Base-by-base conservation (phyloP, 163 green algal species). In the Chlorella variabilis region DNA sequence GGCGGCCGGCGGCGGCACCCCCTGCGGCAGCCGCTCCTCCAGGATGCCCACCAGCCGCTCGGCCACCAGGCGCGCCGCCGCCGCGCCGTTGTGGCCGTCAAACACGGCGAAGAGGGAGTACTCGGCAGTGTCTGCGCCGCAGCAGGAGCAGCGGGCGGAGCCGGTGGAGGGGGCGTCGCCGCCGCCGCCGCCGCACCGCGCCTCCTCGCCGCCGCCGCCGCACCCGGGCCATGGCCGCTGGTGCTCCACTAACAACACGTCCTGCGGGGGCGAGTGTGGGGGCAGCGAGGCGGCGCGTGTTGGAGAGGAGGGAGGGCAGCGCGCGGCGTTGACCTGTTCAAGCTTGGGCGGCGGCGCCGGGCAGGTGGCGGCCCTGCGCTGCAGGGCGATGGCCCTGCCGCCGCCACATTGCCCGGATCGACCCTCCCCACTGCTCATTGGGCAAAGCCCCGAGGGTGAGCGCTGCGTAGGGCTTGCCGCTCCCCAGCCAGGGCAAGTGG, bases 61-160 rank as follows among this genome's bases (percentile, higher is more conserved):
- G 25, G 41, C 68, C 5, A 75, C 74, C 54, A 87, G 33, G 4
- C 87, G 76, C 13, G 85, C 81, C 5, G 89, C 90, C 11, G 83
- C 83, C 48, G 59, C 58, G 41, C 90, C 90, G 61, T 94, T 94
- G 81, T 94, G 90, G 0, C 90, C 90, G 79, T 94, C 90, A 75
- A 90, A 91, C 38, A 93, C 84, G 20, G 78, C 87, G 70, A 84
- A 91, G 5, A 94, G 51, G 8, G 77, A 83, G 42, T 86, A 90
- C 73, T 71, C n/a, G 3, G 49, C 48, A 3, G 77, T 45, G 25
- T 34, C 45, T 23, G 33, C 23, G 62, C 76, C 76, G 62, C 76
- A 82, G 27, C 39, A 33, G 58, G 39, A 29, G 59, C 75, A 81
- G n/a, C 58, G 58, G 3, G 58, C 75, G 29, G 8, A 48, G 33